These are phyloP conservation scores for Rhodotorula kratochvilovae DNA, from an alignment of 768 basidiomycete genomes.

Conservation along the genomic window DNA sequence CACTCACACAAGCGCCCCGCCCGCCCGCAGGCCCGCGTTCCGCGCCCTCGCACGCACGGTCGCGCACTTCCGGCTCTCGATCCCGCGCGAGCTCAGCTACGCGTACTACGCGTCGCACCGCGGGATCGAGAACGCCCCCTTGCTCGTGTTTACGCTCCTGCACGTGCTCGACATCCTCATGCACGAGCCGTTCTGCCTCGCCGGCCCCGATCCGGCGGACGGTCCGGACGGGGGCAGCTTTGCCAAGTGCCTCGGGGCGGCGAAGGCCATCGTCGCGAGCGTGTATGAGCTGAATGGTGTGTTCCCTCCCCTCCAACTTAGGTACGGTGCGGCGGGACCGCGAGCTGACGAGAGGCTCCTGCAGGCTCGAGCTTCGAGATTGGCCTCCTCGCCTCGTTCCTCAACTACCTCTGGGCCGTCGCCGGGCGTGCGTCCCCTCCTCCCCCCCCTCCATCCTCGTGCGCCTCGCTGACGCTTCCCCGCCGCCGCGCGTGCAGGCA, in stretches of 20 bases:
- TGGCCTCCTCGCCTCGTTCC: conserved; percentile 20
- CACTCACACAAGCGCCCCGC: not conserved
- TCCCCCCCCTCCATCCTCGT: too few species aligned
- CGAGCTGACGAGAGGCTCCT: not conserved
- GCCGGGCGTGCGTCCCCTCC: conserved; percentile 6
- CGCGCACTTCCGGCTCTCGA: conserved; percentile 33
- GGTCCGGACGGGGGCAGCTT: not conserved
- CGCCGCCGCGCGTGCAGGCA: not conserved
- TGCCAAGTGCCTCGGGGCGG: conserved; percentile 5
- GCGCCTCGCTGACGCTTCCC: not conserved
- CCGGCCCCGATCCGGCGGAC: too few species aligned
- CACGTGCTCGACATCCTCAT: conserved; percentile 34
- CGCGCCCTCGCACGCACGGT: conserved; percentile 34
- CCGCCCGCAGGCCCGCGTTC: conserved; percentile 36
- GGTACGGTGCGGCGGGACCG: too few species aligned
- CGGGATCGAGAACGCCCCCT: conserved; percentile 6
- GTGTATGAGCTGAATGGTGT: conserved; percentile 12
- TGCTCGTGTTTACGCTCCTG: conserved; percentile 19
- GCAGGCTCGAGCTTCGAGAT: conserved; percentile 30
- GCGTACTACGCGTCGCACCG: not conserved
- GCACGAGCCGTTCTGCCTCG: conserved; percentile 35
- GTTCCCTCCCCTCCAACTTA: not conserved
- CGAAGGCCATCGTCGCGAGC: conserved; percentile 3
- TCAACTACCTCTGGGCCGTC: conserved; percentile 23
- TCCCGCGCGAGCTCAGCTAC: conserved; percentile 38